Conservation (phyloP, 345 rosid species). For the Eutrema heterophyllum region DNA sequence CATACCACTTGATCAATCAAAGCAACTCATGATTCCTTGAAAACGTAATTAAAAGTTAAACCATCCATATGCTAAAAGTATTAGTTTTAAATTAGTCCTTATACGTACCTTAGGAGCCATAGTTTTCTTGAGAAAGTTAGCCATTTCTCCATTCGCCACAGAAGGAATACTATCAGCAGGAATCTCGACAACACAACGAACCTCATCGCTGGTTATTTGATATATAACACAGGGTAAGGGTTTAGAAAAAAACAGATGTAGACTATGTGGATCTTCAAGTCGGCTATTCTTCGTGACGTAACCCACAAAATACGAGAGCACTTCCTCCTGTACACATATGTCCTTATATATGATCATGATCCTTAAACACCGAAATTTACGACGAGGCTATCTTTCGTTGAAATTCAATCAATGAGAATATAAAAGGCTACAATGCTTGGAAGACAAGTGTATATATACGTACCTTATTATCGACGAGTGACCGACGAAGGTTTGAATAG, state of each 20-base stretch:
- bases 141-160: conserved; percentile 36
- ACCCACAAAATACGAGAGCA: conserved; percentile 26
- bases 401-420: background rate
- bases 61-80: background rate
- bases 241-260: conserved; percentile 2
- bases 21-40: background rate
- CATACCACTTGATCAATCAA: background rate
- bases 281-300: conserved; percentile 17
- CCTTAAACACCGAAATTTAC: background rate
- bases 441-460: background rate
- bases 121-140: conserved; percentile 11
- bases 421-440: background rate
- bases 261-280: conserved; percentile 19
- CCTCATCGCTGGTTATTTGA: conserved; percentile 21
- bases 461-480: conserved; percentile 52
- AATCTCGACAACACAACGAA: conserved; percentile 16
- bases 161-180: conserved; percentile 30
- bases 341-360: background rate
- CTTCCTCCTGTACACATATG: conserved; percentile 23
- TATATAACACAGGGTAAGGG: background rate
- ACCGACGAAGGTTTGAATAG: conserved; percentile 69
- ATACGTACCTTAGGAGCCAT: conserved; percentile 38
- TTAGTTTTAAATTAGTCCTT: background rate
- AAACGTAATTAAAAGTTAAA: background rate
- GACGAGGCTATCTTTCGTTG: background rate